Conservation (phyloP, 805 yeast genomes). For the Ogataea salicorniae region DNA sequence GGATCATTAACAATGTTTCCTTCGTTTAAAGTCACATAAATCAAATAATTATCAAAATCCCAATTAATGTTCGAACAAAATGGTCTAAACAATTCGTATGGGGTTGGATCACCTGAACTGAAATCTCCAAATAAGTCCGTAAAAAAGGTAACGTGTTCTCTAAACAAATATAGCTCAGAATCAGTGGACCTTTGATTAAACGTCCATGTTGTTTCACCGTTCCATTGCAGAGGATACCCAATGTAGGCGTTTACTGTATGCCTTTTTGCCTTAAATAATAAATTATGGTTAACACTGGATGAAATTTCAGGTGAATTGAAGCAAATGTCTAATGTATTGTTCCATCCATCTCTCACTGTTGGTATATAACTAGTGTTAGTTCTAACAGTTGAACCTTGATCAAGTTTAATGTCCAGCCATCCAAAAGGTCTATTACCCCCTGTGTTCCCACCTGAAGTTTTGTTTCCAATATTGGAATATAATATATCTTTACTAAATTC, state of each 20-base stretch:
- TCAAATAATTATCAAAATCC: conserved; percentile 49
- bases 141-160: conserved; percentile 76
- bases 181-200: conserved; percentile 49
- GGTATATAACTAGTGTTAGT: conserved; percentile 49
- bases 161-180: conserved; percentile 56
- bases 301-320: conserved; percentile 58
- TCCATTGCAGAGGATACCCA: conserved; percentile 78
- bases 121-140: conserved; percentile 76
- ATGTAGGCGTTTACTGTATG: conserved; percentile 53
- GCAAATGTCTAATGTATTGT: conserved; percentile 40
- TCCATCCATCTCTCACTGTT: conserved; percentile 46
- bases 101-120: conserved; percentile 61
- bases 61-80: conserved; percentile 57
- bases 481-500: conserved; percentile 76
- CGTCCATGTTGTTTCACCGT: conserved; percentile 67
- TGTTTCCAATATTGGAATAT: conserved; percentile 1
- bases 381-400: conserved; percentile 45
- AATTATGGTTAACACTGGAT: conserved; percentile 85
- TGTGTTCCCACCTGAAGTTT: conserved; percentile 1
- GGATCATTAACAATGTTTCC: conserved; percentile 87
- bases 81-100: conserved; percentile 76
- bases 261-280: conserved; percentile 56
- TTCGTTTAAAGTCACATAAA: conserved; percentile 79
- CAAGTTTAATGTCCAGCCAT: conserved; percentile 77
- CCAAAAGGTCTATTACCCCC: conserved; percentile 65